Conservation (phyloP, 169 alveolate species). For the Amoebophrya sp. region DNA sequence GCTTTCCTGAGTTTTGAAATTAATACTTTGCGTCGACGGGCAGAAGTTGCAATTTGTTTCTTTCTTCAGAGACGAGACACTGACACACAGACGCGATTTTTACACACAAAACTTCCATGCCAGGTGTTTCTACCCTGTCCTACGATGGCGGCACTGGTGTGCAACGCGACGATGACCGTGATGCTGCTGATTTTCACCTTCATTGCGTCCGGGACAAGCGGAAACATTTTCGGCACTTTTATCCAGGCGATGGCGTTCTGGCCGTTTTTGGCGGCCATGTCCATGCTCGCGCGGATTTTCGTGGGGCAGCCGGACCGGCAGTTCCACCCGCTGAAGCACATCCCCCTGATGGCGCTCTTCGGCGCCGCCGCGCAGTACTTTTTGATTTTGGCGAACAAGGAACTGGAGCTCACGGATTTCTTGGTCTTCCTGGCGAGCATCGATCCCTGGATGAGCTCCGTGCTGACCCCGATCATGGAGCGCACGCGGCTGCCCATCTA, state of each 20-base stretch:
- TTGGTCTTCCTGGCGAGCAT: background rate
- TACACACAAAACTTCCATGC: too few relatives aligned
- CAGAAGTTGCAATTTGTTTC: too few relatives aligned
- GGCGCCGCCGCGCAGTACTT: background rate
- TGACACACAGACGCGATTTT: too few relatives aligned
- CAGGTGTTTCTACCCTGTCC: conserved; percentile 9
- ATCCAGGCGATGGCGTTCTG: background rate
- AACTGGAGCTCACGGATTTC: background rate
- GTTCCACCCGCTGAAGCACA: conserved; percentile 12
- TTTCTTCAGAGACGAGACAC: too few relatives aligned
- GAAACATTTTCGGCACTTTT: background rate
- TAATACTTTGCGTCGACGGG: too few relatives aligned
- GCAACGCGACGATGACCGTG: conserved; percentile 2
- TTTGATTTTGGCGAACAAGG: background rate
- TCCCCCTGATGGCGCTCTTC: background rate
- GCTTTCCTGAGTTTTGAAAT: too few relatives aligned
- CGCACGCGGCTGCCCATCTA: background rate
- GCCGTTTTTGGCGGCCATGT: background rate
- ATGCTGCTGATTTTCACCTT: background rate
- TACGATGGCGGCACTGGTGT: background rate
- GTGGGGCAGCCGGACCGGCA: conserved; percentile 17
- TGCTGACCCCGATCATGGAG: background rate
- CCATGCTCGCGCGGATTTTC: background rate
- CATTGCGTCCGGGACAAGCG: background rate
- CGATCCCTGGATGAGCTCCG: background rate